These are phyloP conservation scores for Pseudogymnoascus sp. DNA, from an alignment of 2,329 filamentous ascomycete species.

Conservation along the genomic window DNA sequence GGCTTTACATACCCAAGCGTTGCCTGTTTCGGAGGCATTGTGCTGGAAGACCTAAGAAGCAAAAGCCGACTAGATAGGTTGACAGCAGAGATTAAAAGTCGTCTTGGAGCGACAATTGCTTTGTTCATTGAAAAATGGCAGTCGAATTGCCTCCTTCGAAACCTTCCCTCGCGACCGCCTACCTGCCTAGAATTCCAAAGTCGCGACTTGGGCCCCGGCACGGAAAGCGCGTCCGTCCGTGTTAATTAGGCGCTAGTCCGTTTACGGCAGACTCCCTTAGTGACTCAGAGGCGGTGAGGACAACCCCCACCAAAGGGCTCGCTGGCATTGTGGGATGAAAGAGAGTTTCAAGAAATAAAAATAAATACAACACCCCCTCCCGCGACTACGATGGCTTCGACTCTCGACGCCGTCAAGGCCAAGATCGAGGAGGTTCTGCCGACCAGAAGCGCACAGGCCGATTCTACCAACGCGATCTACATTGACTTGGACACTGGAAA, in stretches of 20 bases:
- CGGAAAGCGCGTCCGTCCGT: not conserved
- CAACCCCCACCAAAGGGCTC: not conserved
- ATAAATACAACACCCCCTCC: not conserved
- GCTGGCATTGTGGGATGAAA: not conserved
- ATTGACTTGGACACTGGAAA: constrained; percentile 72
- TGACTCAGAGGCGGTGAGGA: constrained; percentile 7
- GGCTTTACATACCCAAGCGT: constrained; percentile 81
- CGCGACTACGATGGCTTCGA: not conserved
- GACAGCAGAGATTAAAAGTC: constrained; percentile 13
- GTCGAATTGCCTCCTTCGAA: not conserved
- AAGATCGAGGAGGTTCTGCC: constrained; percentile 7
- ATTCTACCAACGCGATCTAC: constrained; percentile 46
- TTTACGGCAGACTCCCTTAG: not conserved
- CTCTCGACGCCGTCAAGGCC: constrained; percentile 7
- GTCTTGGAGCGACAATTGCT: constrained; percentile 26
- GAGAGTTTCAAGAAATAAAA: not conserved
- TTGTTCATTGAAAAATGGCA: not conserved
- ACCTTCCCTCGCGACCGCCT: not conserved
- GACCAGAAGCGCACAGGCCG: not conserved
- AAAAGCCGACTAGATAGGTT: constrained; percentile 15
- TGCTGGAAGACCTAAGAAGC: constrained; percentile 16
- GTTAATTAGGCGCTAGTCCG: not conserved
- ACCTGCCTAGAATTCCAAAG: constrained; percentile 16
- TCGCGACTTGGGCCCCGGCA: not conserved
- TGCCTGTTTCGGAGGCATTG: constrained; percentile 50